phyloP scores from a whole-genome alignment of 2,329 filamentous ascomycete species.

The Blumeria graminis region DNA sequence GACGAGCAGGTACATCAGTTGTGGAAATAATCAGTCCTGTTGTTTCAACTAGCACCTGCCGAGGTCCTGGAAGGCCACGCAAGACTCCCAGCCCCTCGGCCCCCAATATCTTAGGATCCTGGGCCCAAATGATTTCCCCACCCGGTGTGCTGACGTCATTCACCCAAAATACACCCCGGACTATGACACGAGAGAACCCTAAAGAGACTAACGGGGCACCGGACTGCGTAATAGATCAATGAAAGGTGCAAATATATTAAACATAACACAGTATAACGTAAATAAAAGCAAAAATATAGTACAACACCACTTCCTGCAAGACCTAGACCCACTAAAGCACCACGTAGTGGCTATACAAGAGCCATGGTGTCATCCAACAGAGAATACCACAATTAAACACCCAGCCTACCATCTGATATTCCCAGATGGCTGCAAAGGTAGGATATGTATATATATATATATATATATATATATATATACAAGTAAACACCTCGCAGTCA shows the following conservation, averaged over 20 bases:
- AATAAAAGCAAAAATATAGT: neutral
- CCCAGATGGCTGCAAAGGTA: neutral
- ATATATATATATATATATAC: no score
- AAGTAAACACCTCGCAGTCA: neutral
- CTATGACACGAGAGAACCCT: no score
- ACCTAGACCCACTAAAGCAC: neutral
- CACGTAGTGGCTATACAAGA: neutral
- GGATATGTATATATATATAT: neutral
- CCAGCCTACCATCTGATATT: neutral
- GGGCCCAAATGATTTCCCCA: no score
- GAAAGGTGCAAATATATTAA: neutral
- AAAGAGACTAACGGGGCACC: neutral
- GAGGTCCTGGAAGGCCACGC: neutral
- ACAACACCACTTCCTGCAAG: neutral
- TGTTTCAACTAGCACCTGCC: neutral
- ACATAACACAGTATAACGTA: neutral
- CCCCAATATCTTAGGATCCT: no score
- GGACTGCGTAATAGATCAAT: neutral
- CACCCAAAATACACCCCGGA: no score
- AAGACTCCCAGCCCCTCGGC: neutral
- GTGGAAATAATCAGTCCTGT: neutral
- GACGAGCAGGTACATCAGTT: neutral
- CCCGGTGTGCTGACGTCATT: no score
- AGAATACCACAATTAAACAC: neutral
- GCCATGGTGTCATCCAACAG: neutral